Evolutionary conservation across 2,329 filamentous ascomycete genomes (phyloP).

Genomic region (Nothophaeocryptopus gaeumannii): DNA sequence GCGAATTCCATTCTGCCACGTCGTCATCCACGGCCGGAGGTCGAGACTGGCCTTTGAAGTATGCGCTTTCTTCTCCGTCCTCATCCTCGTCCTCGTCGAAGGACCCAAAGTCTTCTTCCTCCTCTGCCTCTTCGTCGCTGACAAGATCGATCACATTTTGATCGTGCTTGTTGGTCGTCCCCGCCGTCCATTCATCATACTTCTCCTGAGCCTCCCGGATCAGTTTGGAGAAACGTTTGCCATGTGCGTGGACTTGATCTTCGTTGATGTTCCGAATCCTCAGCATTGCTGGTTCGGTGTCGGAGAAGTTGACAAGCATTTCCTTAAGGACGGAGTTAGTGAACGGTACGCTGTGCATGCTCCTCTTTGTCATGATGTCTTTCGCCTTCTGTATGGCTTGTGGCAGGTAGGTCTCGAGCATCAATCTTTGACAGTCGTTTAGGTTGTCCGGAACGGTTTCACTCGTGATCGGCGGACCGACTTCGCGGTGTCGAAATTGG

Average conservation of each 20-base stretch:
- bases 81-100: constrained; percentile 1
- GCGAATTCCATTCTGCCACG: constrained; percentile 5
- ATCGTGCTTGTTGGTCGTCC: constrained; percentile 44
- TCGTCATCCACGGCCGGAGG: constrained; percentile 5
- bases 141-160: constrained; percentile 46
- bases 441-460: constrained; percentile 56
- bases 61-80: constrained; percentile 15
- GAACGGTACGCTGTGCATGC: constrained; percentile 60
- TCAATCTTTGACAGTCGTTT: constrained; percentile 58
- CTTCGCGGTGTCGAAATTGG: constrained; percentile 33
- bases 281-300: constrained; percentile 59
- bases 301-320: constrained; percentile 70
- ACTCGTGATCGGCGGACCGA: constrained; percentile 59
- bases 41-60: constrained; percentile 16
- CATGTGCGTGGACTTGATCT: constrained; percentile 62
- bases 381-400: constrained; percentile 62
- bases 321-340: constrained; percentile 66
- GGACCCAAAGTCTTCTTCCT: constrained; percentile 16
- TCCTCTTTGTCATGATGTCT: constrained; percentile 58
- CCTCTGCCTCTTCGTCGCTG: constrained; percentile 4
- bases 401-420: constrained; percentile 64
- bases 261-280: constrained; percentile 61
- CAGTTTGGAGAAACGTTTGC: constrained; percentile 59
- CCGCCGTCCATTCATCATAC: constrained; percentile 42
- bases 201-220: constrained; percentile 43